Conservation (phyloP, 139 green algal species). For the Auxenochlorella pyrenoidosa region DNA sequence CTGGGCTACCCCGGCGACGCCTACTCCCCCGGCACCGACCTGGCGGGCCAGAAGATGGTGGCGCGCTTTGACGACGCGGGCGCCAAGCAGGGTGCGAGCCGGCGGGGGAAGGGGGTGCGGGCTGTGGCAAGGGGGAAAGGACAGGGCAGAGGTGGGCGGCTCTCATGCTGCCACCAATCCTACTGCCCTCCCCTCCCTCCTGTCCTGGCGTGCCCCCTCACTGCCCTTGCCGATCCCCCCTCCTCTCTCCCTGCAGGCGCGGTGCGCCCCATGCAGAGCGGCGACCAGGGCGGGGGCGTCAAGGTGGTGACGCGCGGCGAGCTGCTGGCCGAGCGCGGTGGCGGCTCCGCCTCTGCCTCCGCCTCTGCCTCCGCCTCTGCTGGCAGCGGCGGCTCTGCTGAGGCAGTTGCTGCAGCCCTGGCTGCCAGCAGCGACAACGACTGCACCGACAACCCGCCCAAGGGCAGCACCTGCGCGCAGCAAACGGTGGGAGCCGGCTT, state of each 20-base stretch:
- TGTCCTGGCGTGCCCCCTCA: background rate
- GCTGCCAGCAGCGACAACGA: background rate
- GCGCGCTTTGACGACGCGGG: constrained; percentile 37
- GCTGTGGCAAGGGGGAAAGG: no score
- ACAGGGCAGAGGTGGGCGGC: no score
- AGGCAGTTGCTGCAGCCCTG: no score
- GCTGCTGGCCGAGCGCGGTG: background rate
- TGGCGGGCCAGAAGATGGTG: constrained; percentile 18
- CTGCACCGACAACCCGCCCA: constrained; percentile 28
- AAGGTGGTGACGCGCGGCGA: background rate
- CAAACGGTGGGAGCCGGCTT: background rate
- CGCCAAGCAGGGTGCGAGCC: constrained; percentile 24
- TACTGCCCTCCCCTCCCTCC: no score
- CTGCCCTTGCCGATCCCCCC: background rate
- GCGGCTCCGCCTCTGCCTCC: background rate
- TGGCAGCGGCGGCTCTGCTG: background rate
- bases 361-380: constrained; percentile 5
- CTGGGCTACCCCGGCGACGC: background rate
- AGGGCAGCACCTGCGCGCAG: constrained; percentile 15
- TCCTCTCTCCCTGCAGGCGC: constrained; percentile 7
- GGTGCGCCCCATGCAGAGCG: background rate
- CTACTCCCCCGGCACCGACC: background rate
- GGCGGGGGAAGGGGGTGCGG: no score
- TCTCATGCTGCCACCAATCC: no score
- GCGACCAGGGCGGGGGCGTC: background rate